A percentile compares a stretch with the other conserved stretches of the same genome.
Evolutionary conservation across 2,329 filamentous ascomycete genomes (phyloP).

Genomic region (Bipolaris gigantea): DNA sequence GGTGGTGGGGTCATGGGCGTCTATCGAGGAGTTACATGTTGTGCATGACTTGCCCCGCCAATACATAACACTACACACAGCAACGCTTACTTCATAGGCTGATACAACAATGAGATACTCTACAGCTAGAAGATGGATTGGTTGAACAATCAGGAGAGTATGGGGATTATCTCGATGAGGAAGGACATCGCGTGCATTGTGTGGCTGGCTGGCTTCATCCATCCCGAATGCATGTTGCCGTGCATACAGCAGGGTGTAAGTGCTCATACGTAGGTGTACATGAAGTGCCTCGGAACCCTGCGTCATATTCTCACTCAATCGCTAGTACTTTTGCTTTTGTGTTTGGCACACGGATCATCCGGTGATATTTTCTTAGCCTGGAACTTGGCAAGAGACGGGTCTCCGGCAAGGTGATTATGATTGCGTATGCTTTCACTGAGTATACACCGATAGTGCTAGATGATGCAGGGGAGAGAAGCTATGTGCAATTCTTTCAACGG

Average conservation of each 20-base stretch:
- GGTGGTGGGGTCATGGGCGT: constrained; percentile 7
- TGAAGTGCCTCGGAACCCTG: neutral
- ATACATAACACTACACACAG: neutral
- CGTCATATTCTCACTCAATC: neutral
- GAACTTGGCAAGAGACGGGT: neutral
- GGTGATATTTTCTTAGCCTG: no score
- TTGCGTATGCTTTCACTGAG: no score
- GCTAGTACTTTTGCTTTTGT: neutral
- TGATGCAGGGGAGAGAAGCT: no score
- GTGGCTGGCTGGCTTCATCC: neutral
- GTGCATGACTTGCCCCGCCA: constrained; percentile 6
- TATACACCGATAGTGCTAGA: no score
- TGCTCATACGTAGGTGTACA: no score
- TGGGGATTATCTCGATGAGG: neutral
- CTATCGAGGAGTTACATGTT: neutral
- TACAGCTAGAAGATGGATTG: no score
- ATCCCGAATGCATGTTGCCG: neutral
- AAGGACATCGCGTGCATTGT: neutral
- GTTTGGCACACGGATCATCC: neutral
- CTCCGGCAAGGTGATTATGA: no score
- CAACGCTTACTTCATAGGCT: neutral
- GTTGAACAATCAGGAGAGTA: neutral
- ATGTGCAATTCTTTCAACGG: no score
- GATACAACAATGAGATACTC: no score
- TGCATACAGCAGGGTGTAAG: neutral